These are phyloP conservation scores for Pelargonium myrrhifolium DNA, from an alignment of 441 rosid genomes.

Conservation along the genomic window DNA sequence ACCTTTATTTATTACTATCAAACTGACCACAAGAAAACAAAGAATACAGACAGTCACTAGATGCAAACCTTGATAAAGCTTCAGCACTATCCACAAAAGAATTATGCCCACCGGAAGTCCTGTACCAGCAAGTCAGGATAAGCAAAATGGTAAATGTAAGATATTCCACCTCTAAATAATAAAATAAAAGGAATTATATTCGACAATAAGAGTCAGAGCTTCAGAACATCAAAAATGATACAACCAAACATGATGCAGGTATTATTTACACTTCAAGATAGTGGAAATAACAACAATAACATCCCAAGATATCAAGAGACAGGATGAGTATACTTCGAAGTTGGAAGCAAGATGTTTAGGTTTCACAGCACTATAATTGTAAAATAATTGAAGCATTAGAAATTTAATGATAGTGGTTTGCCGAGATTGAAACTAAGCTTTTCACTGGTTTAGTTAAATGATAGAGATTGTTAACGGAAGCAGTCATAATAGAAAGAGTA, in stretches of 20 bases:
- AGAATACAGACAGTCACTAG: slow-evolving; percentile 7
- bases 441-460: not conserved
- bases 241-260: no score
- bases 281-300: not conserved
- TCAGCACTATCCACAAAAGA: slow-evolving; percentile 29
- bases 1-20: not conserved
- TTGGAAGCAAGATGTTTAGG: not conserved
- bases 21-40: not conserved
- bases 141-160: slow-evolving; percentile 2
- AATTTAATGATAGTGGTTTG: not conserved
- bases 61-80: slow-evolving; percentile 40
- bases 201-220: not conserved
- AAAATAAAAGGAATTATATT: not conserved
- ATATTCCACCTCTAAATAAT: not conserved
- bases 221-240: not conserved
- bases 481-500: not conserved
- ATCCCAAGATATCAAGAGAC: no score
- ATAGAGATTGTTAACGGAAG: not conserved
- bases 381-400: not conserved
- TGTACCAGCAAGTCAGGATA: slow-evolving; percentile 30
- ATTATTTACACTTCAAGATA: no score
- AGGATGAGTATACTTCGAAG: no score
- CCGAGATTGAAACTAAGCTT: no score
- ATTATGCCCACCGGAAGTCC: slow-evolving; percentile 37
- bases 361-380: not conserved